A percentile compares a stretch with the other conserved stretches of the same genome.
Conservation (phyloP, 768 basidiomycete genomes). For the Punctularia strigosozonata region DNA sequence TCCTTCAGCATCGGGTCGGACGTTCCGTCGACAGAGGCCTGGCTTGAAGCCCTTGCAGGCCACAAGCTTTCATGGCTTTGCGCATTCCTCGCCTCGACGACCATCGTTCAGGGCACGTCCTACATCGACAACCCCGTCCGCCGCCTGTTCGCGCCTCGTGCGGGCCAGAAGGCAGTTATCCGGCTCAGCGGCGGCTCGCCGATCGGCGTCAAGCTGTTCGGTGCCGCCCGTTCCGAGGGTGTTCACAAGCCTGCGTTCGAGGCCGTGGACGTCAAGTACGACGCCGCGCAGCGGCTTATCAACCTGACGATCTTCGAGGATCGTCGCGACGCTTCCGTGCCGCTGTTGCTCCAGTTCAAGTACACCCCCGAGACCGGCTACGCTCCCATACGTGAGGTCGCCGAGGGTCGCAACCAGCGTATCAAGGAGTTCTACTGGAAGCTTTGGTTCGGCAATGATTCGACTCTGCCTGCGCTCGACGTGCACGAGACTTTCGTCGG, state of each 20-base stretch:
- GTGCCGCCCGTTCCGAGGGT: slow-evolving; percentile 73
- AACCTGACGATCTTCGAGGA: slow-evolving; percentile 75
- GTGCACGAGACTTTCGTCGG: slow-evolving; percentile 77
- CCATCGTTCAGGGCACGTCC: slow-evolving; percentile 75
- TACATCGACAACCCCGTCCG: slow-evolving; percentile 87
- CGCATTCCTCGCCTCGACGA: slow-evolving; percentile 71
- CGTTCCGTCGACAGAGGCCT: slow-evolving; percentile 51
- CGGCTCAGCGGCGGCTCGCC: slow-evolving; percentile 32
- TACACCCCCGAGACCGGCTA: slow-evolving; percentile 85
- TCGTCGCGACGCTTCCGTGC: slow-evolving; percentile 61
- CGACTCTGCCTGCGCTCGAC: slow-evolving; percentile 64
- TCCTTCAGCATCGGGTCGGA: slow-evolving; percentile 37
- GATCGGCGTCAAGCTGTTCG: slow-evolving; percentile 53
- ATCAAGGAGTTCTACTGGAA: slow-evolving; percentile 99
- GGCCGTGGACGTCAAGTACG: slow-evolving; percentile 63
- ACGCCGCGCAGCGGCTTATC: slow-evolving; percentile 42
- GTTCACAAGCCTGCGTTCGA: slow-evolving; percentile 67
- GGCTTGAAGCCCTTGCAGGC: slow-evolving; percentile 82
- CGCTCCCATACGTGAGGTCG: slow-evolving; percentile 88
- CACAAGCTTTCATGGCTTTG: slow-evolving; percentile 75
- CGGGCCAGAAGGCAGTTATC: slow-evolving; percentile 68
- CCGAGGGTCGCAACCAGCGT: slow-evolving; percentile 68
- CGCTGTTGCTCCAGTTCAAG: slow-evolving; percentile 69
- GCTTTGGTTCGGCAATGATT: slow-evolving; percentile 90
- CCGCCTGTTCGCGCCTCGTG: slow-evolving; percentile 75